Percentiles rank a stretch among this genome's conserved stretches.
Evolutionary conservation across 192 early-diverging fungal species (phyloP).

Genomic region (Linnemannia schmuckeri): DNA sequence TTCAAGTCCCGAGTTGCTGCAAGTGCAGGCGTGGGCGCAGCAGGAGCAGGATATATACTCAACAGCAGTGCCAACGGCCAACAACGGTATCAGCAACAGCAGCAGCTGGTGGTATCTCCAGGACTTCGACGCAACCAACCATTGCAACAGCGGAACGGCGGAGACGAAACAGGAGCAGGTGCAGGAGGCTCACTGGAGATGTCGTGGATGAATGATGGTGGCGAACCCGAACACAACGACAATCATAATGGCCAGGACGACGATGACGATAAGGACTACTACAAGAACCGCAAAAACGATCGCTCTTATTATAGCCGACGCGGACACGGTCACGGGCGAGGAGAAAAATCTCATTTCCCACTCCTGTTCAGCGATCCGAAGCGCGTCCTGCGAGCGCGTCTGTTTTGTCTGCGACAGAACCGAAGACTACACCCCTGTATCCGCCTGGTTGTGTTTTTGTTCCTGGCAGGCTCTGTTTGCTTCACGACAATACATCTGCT

Average conservation of each 20-base stretch:
- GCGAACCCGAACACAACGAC: neutral
- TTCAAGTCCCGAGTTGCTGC: neutral
- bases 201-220: conserved; percentile 1
- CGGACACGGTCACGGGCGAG: neutral
- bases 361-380: conserved; percentile 15
- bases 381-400: conserved; percentile 15
- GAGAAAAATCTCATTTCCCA: neutral
- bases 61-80: neutral
- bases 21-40: neutral
- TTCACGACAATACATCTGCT: conserved; percentile 44
- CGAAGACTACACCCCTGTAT: conserved; percentile 38
- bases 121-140: conserved; percentile 2
- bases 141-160: neutral
- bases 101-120: neutral
- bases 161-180: neutral
- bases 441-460: conserved; percentile 23
- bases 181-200: neutral
- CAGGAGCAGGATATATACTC: conserved; percentile 12
- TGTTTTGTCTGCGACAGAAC: conserved; percentile 40
- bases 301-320: neutral
- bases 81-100: neutral
- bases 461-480: conserved; percentile 36
- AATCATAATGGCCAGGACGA: neutral
- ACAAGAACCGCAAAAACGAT: conserved; percentile 13
- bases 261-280: conserved; percentile 14